Evolutionary conservation across 345 rosid genomes (phyloP).

Genomic region (Theobroma cacao): DNA sequence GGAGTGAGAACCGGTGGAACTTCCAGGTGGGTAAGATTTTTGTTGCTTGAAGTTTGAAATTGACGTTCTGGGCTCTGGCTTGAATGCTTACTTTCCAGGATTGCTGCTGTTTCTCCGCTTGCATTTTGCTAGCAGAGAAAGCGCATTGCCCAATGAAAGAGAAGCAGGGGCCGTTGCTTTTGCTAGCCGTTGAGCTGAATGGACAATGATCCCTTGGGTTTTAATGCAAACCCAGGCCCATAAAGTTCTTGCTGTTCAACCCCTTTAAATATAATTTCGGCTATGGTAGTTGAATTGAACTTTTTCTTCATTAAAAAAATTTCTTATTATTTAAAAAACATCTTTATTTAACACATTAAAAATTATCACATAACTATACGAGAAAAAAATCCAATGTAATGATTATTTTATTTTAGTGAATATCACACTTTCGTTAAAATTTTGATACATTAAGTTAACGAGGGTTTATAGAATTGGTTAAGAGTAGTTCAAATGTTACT

Average conservation of each 20-base stretch:
- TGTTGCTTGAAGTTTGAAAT: conserved; percentile 30
- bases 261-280: too few species aligned
- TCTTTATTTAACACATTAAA: too few species aligned
- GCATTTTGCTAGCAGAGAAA: conserved; percentile 16
- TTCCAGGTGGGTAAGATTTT: conserved; percentile 20
- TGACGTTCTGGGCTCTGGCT: conserved; percentile 23
- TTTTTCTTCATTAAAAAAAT: too few species aligned
- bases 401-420: too few species aligned
- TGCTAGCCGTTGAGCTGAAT: not conserved
- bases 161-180: not conserved
- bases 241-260: not conserved
- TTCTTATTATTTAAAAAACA: too few species aligned
- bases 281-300: too few species aligned
- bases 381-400: too few species aligned
- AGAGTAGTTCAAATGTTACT: too few species aligned
- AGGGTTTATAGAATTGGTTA: too few species aligned
- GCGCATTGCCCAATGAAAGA: not conserved
- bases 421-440: too few species aligned
- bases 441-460: too few species aligned
- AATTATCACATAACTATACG: too few species aligned
- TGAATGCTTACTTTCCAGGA: conserved; percentile 30
- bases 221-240: not conserved
- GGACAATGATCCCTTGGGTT: not conserved
- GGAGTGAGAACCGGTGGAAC: conserved; percentile 24
- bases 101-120: conserved; percentile 20